Conservation (phyloP, 1,284 basidiomycete genomes). For the Pterulicium gracile region DNA sequence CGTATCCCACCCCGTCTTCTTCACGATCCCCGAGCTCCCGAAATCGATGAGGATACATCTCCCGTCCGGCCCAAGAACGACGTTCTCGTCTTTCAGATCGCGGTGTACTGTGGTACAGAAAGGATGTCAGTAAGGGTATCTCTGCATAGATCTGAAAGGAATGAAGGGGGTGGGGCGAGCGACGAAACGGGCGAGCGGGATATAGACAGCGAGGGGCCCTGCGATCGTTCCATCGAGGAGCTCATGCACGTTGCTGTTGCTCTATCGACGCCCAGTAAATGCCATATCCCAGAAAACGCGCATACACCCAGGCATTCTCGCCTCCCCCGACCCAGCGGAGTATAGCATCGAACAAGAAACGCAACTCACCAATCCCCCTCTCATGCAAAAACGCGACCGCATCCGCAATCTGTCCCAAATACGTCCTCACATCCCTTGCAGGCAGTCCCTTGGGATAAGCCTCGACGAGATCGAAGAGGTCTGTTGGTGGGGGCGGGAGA, state of each 20-base stretch:
- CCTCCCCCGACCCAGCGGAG: background rate
- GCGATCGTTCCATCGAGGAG: too few relatives aligned
- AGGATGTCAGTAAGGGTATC: background rate
- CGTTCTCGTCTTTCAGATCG: conserved; percentile 98
- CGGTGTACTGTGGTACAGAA: conserved; percentile 65
- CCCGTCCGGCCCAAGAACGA: conserved; percentile 65
- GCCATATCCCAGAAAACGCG: too few relatives aligned
- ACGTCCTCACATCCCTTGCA: conserved; percentile 65
- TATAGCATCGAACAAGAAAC: conserved; percentile 6
- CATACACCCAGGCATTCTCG: too few relatives aligned
- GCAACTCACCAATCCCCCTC: conserved; percentile 68
- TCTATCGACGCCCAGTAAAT: too few relatives aligned
- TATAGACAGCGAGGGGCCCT: too few relatives aligned
- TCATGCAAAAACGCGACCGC: conserved; percentile 86
- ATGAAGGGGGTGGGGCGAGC: too few relatives aligned
- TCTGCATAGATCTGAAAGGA: background rate
- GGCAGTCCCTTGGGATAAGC: conserved; percentile 79
- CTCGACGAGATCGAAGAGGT: conserved; percentile 96
- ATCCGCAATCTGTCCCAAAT: conserved; percentile 91
- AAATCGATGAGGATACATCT: conserved; percentile 94
- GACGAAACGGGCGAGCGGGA: too few relatives aligned
- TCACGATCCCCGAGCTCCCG: conserved; percentile 84
- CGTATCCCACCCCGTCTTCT: conserved; percentile 84
- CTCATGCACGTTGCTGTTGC: too few relatives aligned
- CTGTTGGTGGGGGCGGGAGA: too few relatives aligned